Conservation (phyloP, 2,329 filamentous ascomycete genomes). For the Phyllosticta citrichinensis region DNA sequence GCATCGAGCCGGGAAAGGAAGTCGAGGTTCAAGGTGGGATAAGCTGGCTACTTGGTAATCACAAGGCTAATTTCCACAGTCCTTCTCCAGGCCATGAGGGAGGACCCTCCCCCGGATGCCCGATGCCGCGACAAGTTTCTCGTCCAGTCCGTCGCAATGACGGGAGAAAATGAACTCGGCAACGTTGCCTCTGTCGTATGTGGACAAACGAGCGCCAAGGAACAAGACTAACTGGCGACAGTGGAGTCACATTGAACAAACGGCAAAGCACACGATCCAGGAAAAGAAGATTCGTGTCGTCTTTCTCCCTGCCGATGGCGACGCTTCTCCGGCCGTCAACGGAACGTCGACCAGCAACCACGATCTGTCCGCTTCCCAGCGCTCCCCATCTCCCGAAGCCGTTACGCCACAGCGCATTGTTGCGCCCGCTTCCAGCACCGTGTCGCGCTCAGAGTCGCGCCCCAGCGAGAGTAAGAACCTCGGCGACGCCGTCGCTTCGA, state of each 20-base stretch:
- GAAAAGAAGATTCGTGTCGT: constrained; percentile 94
- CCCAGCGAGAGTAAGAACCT: constrained; percentile 30
- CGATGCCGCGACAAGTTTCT: constrained; percentile 97
- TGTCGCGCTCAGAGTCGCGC: constrained; percentile 29
- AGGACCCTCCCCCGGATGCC: constrained; percentile 73
- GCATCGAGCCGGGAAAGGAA: constrained; percentile 79
- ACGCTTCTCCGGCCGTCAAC: constrained; percentile 20
- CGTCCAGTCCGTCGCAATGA: constrained; percentile 81
- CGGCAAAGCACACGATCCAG: constrained; percentile 65
- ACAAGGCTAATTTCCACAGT: constrained; percentile 45
- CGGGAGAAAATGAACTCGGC: constrained; percentile 70
- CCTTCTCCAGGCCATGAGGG: constrained; percentile 94
- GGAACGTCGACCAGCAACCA: constrained; percentile 20
- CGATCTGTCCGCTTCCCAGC: constrained; percentile 30
- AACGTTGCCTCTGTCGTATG: constrained; percentile 74
- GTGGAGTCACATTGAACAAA: constrained; percentile 67
- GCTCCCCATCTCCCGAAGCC: constrained; percentile 44
- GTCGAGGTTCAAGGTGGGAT: constrained; percentile 81
- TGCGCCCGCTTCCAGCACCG: constrained; percentile 22
- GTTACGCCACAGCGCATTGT: constrained; percentile 36
- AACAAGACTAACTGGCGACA: constrained; percentile 27
- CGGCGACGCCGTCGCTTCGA: constrained; percentile 31
- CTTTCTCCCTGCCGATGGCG: constrained; percentile 60
- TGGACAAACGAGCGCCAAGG: constrained; percentile 12
- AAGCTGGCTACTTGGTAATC: not conserved